These are phyloP conservation scores for Erodium maritimum DNA, from an alignment of 345 rosid species.

Conservation along the genomic window DNA sequence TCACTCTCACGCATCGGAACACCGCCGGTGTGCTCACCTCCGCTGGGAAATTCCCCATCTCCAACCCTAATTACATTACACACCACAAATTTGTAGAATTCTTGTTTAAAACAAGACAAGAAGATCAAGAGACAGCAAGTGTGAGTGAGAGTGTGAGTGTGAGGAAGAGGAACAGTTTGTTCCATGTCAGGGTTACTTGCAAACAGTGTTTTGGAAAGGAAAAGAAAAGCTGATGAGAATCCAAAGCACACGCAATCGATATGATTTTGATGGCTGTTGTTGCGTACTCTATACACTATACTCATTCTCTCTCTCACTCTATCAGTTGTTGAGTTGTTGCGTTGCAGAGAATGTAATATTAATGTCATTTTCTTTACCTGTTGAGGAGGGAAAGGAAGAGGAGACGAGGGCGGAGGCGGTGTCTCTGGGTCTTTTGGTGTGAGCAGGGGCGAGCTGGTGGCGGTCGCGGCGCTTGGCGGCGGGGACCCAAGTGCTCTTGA, in stretches of 20 bases:
- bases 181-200: neutral
- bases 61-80: slow-evolving; percentile 26
- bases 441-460: slow-evolving; percentile 26
- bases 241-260: neutral
- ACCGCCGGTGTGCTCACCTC: slow-evolving; percentile 27
- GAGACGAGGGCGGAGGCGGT: slow-evolving; percentile 11
- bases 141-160: neutral
- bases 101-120: neutral
- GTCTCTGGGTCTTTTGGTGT: slow-evolving; percentile 2
- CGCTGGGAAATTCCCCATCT: slow-evolving; percentile 26
- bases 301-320: too few species aligned
- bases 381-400: neutral
- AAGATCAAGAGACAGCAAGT: neutral
- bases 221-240: neutral
- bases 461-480: slow-evolving; percentile 74
- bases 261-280: slow-evolving; percentile 6
- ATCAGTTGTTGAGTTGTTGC: too few species aligned
- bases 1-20: slow-evolving; percentile 35
- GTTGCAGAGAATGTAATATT: too few species aligned
- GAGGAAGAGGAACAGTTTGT: neutral
- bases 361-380: too few species aligned
- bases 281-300: neutral
- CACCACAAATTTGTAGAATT: neutral
- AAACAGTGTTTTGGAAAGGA: neutral
- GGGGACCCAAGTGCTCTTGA: slow-evolving; percentile 88